A percentile compares a stretch with the other conserved stretches of the same genome.
These are phyloP conservation scores for Cryptococcus amylolentus DNA, from an alignment of 1,284 basidiomycete species.

Conservation along the genomic window DNA sequence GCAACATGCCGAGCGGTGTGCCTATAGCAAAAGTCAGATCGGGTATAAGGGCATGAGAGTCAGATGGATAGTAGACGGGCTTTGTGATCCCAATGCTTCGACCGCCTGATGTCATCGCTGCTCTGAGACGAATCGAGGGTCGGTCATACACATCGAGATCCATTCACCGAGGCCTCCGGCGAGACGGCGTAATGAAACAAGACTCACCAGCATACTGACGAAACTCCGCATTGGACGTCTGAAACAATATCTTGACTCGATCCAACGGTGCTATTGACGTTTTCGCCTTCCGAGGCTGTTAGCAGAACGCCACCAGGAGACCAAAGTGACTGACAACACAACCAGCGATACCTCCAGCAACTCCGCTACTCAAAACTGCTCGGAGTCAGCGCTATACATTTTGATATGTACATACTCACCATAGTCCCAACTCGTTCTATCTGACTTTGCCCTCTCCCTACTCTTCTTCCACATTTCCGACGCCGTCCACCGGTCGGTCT, in stretches of 20 bases:
- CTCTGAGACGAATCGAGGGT: no score
- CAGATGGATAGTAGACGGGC: not conserved
- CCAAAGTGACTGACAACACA: conserved; percentile 69
- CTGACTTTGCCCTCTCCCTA: conserved; percentile 57
- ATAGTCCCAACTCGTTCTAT: conserved; percentile 71
- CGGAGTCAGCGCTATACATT: not conserved
- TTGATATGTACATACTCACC: conserved; percentile 27
- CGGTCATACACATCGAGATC: not conserved
- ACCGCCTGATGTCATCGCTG: no score
- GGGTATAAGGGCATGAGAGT: not conserved
- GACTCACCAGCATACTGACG: conserved; percentile 79
- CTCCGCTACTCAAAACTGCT: conserved; percentile 55
- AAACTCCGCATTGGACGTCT: conserved; percentile 94
- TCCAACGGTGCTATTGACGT: conserved; percentile 96
- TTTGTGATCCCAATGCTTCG: no score
- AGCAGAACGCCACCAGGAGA: not conserved
- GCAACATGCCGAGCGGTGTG: conserved; percentile 60
- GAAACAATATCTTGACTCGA: conserved; percentile 97
- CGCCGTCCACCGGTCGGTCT: conserved; percentile 26
- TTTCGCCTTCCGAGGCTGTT: conserved; percentile 65
- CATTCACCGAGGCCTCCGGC: not conserved
- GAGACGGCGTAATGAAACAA: not conserved
- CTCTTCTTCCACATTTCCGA: conserved; percentile 34
- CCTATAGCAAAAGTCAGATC: conserved; percentile 20
- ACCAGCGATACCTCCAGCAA: conserved; percentile 89